phyloP scores from a whole-genome alignment of 495 filamentous ascomycete species.

The Neurospora sp. region DNA sequence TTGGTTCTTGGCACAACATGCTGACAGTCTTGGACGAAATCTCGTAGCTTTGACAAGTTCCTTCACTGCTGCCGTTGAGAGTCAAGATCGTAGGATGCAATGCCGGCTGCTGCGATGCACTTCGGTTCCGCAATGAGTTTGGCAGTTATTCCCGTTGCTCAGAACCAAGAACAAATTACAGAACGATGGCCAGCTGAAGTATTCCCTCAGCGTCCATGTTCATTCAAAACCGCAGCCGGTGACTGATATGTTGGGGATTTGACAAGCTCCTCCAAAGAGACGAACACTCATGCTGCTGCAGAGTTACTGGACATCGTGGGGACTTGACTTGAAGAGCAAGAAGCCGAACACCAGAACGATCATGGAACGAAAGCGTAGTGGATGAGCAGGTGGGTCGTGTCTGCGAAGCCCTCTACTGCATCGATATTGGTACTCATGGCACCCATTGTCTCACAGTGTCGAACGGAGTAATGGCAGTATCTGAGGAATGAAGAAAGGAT shows the following conservation, averaged over 20 bases:
- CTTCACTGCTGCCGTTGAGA: not conserved
- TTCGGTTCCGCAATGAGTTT: not conserved
- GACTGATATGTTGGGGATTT: not conserved
- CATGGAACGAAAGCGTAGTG: not conserved
- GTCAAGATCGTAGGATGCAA: not conserved
- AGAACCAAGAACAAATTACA: not conserved
- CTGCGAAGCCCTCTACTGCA: not conserved
- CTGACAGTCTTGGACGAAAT: not conserved
- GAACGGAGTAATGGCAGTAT: too few species aligned
- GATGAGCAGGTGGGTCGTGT: not conserved
- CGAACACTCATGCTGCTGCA: not conserved
- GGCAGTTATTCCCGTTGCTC: not conserved
- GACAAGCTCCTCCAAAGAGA: not conserved
- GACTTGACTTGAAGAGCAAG: not conserved
- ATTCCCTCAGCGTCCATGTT: not conserved
- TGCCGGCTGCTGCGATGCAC: not conserved
- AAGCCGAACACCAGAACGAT: not conserved
- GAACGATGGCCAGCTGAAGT: not conserved
- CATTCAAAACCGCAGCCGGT: not conserved
- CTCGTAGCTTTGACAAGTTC: not conserved
- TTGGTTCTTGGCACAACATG: not conserved
- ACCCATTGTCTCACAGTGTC: not conserved
- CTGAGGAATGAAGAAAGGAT: not conserved
- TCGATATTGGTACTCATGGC: not conserved
- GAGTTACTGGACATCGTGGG: not conserved